phyloP scores from a whole-genome alignment of 805 yeast genomes.

The Schizosaccharomyces octosporus region DNA sequence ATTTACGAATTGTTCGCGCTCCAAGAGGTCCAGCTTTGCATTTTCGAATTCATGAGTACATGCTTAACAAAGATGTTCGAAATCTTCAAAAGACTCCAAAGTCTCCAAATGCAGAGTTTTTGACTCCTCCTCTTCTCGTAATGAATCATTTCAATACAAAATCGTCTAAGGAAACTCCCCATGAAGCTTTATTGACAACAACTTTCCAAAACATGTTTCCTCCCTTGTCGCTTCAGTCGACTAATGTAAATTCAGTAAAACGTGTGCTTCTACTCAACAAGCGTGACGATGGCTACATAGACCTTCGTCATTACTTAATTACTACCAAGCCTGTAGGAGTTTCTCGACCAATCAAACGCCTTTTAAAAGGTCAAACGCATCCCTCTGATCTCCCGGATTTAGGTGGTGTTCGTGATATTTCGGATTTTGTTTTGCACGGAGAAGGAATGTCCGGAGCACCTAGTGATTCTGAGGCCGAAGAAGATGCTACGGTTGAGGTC shows the following conservation, averaged over 20 bases:
- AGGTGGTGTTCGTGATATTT: background rate
- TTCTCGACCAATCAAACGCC: constrained; percentile 43
- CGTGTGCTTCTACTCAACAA: constrained; percentile 68
- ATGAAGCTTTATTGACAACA: constrained; percentile 33
- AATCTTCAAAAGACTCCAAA: constrained; percentile 53
- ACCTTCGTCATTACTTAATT: constrained; percentile 71
- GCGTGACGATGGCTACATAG: constrained; percentile 49
- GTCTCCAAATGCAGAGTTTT: constrained; percentile 33
- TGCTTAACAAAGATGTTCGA: constrained; percentile 59
- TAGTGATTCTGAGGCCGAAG: constrained; percentile 33
- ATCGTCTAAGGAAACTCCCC: constrained; percentile 35
- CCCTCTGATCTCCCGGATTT: background rate
- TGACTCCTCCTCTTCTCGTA: constrained; percentile 71
- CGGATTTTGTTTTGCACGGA: constrained; percentile 1
- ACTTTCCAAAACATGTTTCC: constrained; percentile 92
- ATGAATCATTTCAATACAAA: constrained; percentile 68
- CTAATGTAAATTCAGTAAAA: constrained; percentile 48
- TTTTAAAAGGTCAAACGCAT: constrained; percentile 20
- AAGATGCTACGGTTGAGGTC: constrained; percentile 22
- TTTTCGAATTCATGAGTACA: constrained; percentile 52
- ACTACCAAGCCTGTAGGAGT: constrained; percentile 57
- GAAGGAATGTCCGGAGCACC: background rate
- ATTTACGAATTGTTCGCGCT: constrained; percentile 53
- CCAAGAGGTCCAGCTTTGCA: constrained; percentile 89
- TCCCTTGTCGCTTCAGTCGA: constrained; percentile 65